Percentiles rank a stretch among this genome's conserved stretches.
Conservation (phyloP, 164 flowering plant genomes). For the Chloranthus sessilifolius region DNA sequence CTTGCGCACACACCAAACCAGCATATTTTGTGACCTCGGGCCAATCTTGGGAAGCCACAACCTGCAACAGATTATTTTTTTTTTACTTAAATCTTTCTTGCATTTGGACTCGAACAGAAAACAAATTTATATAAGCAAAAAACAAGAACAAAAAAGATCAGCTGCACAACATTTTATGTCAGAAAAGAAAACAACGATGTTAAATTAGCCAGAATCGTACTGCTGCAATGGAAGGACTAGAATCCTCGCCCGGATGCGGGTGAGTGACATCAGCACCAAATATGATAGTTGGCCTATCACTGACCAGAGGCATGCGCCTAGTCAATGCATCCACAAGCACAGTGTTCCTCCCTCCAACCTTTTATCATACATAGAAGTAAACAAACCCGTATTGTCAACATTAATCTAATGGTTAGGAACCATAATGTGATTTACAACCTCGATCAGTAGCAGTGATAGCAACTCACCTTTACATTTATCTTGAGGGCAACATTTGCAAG, state of each 20-base stretch:
- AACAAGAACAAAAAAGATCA: too few relatives aligned
- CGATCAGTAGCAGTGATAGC: too few relatives aligned
- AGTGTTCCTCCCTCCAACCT: conserved; percentile 85
- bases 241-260: conserved; percentile 95
- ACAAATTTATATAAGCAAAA: too few relatives aligned
- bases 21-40: conserved; percentile 25
- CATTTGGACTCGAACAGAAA: too few relatives aligned
- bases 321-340: conserved; percentile 87
- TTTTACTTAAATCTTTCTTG: too few relatives aligned
- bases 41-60: conserved; percentile 30
- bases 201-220: conserved; percentile 50
- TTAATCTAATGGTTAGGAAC: too few relatives aligned
- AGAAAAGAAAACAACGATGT: not conserved
- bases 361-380: too few relatives aligned
- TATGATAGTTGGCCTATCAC: conserved; percentile 80
- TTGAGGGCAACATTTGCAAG: conserved; percentile 68
- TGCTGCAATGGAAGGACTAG: conserved; percentile 92
- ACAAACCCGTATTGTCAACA: too few relatives aligned
- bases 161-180: too few relatives aligned
- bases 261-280: conserved; percentile 99
- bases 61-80: conserved; percentile 21
- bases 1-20: conserved; percentile 27
- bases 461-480: conserved; percentile 82
- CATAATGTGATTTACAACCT: too few relatives aligned
- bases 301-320: conserved; percentile 74